Percentiles rank a stretch among this genome's conserved stretches.
phyloP scores from a whole-genome alignment of 176 grass and related monocot species.

The Pharus latifolius region DNA sequence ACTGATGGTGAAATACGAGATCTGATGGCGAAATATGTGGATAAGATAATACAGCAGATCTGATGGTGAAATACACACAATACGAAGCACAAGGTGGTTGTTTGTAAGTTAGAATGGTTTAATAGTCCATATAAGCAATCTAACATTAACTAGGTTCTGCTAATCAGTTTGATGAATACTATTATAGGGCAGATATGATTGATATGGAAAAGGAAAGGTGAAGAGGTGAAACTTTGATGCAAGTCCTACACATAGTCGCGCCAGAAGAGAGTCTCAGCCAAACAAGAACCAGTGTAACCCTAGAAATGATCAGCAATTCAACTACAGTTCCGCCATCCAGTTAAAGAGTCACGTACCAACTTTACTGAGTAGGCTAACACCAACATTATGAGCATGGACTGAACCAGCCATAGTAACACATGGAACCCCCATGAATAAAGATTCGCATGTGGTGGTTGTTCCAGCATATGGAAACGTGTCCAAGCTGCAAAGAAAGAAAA shows the following conservation, averaged over 20 bases:
- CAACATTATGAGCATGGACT: constrained; percentile 98
- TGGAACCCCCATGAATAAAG: constrained; percentile 96
- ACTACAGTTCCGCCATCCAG: neutral
- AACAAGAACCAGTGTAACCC: neutral
- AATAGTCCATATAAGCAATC: neutral
- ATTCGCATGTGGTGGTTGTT: constrained; percentile 96
- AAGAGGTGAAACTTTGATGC: neutral
- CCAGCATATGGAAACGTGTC: constrained; percentile 99
- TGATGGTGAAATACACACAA: too few relatives aligned
- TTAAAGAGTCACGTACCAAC: constrained; percentile 48
- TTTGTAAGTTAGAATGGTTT: constrained; percentile 9
- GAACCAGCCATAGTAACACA: constrained; percentile 98
- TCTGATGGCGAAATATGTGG: too few relatives aligned
- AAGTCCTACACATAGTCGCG: neutral
- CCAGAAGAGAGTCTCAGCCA: neutral
- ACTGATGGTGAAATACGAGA: too few relatives aligned
- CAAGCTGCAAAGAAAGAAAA: constrained; percentile 48
- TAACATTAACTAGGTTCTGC: neutral
- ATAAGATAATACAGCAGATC: too few relatives aligned
- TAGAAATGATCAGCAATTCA: neutral
- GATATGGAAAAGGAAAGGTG: neutral
- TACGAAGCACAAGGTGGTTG: too few relatives aligned
- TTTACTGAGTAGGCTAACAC: constrained; percentile 89
- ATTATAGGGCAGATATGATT: neutral
- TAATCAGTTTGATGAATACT: neutral